Evolutionary conservation across 1,284 basidiomycete species (phyloP).

Genomic region (Cystobasidium sp.): DNA sequence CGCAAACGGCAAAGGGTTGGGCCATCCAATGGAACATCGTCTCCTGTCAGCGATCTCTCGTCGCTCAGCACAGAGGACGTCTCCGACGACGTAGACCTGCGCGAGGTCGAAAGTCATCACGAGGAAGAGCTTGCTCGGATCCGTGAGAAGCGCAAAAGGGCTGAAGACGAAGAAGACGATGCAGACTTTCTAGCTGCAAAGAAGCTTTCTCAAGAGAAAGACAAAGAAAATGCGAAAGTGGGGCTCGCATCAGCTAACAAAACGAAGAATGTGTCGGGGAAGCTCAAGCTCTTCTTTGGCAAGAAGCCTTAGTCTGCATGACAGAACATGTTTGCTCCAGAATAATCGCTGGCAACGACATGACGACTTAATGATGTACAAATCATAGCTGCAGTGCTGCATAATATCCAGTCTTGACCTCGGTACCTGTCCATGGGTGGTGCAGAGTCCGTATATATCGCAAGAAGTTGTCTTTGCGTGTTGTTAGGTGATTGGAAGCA

Average conservation of each 20-base stretch:
- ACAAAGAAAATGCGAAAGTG: constrained; percentile 1
- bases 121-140: constrained; percentile 36
- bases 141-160: constrained; percentile 41
- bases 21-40: neutral
- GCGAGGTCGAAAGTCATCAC: constrained; percentile 1
- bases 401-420: too few relatives aligned
- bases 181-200: constrained; percentile 29
- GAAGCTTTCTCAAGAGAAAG: constrained; percentile 14
- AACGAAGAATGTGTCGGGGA: constrained; percentile 15
- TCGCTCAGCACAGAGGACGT: neutral
- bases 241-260: constrained; percentile 4
- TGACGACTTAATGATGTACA: neutral
- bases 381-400: too few relatives aligned
- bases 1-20: constrained; percentile 23
- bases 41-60: neutral
- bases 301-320: constrained; percentile 13
- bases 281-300: constrained; percentile 40
- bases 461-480: too few relatives aligned
- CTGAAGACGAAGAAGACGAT: constrained; percentile 42
- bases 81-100: constrained; percentile 1
- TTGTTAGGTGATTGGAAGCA: too few relatives aligned
- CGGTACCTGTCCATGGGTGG: too few relatives aligned
- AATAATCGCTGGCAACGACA: neutral
- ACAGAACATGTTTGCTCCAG: neutral
- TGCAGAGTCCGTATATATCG: too few relatives aligned